These are phyloP conservation scores for Aspergillus leporis DNA, from an alignment of 495 filamentous ascomycete genomes.

Conservation along the genomic window DNA sequence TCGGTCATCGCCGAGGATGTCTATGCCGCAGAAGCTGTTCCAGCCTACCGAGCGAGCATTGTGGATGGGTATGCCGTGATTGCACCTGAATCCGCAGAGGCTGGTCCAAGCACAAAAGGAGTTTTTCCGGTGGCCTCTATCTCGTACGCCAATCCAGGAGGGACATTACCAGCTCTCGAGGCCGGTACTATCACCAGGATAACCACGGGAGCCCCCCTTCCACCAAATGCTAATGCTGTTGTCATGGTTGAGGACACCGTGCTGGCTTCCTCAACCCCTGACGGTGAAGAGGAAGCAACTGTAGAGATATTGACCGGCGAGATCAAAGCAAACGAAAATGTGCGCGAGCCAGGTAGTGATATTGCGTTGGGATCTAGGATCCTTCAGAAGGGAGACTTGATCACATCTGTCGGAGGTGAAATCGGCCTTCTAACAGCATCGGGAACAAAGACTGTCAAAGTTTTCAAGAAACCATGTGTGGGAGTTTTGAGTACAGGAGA, in stretches of 20 bases:
- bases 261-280: conserved; percentile 68
- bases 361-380: conserved; percentile 67
- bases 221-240: conserved; percentile 83
- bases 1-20: conserved; percentile 82
- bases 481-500: conserved; percentile 94
- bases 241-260: conserved; percentile 97
- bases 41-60: conserved; percentile 92
- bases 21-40: conserved; percentile 75
- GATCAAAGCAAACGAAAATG: conserved; percentile 80
- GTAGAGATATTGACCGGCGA: conserved; percentile 79
- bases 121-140: conserved; percentile 84
- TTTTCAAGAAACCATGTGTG: conserved; percentile 75
- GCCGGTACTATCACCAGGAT: conserved; percentile 82
- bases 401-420: conserved; percentile 85
- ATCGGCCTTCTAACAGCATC: conserved; percentile 86
- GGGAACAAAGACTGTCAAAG: conserved; percentile 68
- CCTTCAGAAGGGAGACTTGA: conserved; percentile 70
- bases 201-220: conserved; percentile 91
- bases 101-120: conserved; percentile 64
- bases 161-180: conserved; percentile 56
- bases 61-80: conserved; percentile 93
- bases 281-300: conserved; percentile 80
- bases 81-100: conserved; percentile 41
- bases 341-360: conserved; percentile 90
- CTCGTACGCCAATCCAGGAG: conserved; percentile 76